These are phyloP conservation scores for Fusarium robinianum DNA, from an alignment of 2,329 filamentous ascomycete species.

Conservation along the genomic window DNA sequence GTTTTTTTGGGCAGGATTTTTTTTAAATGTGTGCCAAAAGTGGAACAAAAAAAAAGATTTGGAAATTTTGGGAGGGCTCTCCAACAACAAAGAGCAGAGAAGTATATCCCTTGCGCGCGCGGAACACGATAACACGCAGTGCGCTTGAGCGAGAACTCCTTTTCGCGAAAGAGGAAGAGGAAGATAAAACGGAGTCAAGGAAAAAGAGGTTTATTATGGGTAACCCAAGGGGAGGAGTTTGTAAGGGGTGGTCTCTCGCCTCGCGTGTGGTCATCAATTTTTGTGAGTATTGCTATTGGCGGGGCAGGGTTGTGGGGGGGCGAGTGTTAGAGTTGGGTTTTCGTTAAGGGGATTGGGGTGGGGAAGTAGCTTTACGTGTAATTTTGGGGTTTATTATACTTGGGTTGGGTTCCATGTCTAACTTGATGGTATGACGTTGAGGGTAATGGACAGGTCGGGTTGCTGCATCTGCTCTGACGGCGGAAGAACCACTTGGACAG, in stretches of 20 bases:
- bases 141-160: slow-evolving; percentile 32
- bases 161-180: slow-evolving; percentile 15
- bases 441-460: no score
- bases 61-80: slow-evolving; percentile 1
- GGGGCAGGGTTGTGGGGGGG: no score
- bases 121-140: slow-evolving; percentile 26
- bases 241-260: slow-evolving; percentile 22
- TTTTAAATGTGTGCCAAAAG: slow-evolving; percentile 22
- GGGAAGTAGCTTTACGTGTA: no score
- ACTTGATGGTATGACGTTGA: no score
- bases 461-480: no score
- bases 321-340: no score
- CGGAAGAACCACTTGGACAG: no score
- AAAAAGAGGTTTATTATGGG: slow-evolving; percentile 23
- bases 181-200: slow-evolving; percentile 18
- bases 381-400: no score
- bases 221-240: no score
- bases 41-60: slow-evolving; percentile 16
- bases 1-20: slow-evolving; percentile 27
- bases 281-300: no score
- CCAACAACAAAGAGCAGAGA: slow-evolving; percentile 14
- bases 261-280: slow-evolving; percentile 46
- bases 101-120: slow-evolving; percentile 26
- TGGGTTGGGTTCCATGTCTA: no score
- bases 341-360: no score